These are phyloP conservation scores for Casaregolazyma suthepensis DNA, from an alignment of 1,139 yeast genomes.

Conservation along the genomic window DNA sequence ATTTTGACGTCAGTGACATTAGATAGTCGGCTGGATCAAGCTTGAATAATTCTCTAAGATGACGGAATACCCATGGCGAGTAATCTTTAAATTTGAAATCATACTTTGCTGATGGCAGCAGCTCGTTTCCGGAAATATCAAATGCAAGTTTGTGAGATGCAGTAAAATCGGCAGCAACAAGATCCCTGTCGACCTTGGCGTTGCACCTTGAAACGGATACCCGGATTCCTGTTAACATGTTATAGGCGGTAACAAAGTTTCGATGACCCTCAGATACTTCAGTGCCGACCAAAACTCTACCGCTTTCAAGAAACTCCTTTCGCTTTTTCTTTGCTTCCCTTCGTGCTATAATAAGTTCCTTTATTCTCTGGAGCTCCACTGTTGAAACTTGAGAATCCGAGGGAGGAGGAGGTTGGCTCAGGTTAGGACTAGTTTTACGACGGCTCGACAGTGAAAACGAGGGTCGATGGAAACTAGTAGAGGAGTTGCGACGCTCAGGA, in stretches of 20 bases:
- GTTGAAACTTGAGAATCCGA: constrained; percentile 6
- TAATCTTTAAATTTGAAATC: constrained; percentile 97
- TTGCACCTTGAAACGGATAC: constrained; percentile 86
- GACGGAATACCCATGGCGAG: constrained; percentile 90
- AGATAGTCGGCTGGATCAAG: constrained; percentile 95
- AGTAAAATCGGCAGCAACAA: constrained; percentile 64
- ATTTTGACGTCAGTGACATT: constrained; percentile 86
- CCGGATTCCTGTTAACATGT: constrained; percentile 94
- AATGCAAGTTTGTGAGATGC: constrained; percentile 75
- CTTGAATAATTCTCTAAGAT: constrained; percentile 69
- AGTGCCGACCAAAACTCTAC: constrained; percentile 66
- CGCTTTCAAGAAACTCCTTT: constrained; percentile 48
- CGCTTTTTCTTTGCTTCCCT: constrained; percentile 40
- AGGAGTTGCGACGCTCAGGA: constrained; percentile 11
- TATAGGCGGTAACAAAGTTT: constrained; percentile 89
- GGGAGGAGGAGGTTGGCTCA: constrained; percentile 11
- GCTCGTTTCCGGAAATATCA: constrained; percentile 80
- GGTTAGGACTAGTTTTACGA: constrained; percentile 16
- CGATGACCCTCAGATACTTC: constrained; percentile 89
- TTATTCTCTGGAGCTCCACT: constrained; percentile 25
- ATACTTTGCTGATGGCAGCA: constrained; percentile 88
- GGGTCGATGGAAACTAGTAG: constrained; percentile 20
- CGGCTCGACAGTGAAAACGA: constrained; percentile 25
- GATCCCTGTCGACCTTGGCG: constrained; percentile 74
- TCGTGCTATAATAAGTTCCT: constrained; percentile 33